These are phyloP conservation scores for Phragmites australis DNA, from an alignment of 176 grass and related monocot species.

Conservation along the genomic window DNA sequence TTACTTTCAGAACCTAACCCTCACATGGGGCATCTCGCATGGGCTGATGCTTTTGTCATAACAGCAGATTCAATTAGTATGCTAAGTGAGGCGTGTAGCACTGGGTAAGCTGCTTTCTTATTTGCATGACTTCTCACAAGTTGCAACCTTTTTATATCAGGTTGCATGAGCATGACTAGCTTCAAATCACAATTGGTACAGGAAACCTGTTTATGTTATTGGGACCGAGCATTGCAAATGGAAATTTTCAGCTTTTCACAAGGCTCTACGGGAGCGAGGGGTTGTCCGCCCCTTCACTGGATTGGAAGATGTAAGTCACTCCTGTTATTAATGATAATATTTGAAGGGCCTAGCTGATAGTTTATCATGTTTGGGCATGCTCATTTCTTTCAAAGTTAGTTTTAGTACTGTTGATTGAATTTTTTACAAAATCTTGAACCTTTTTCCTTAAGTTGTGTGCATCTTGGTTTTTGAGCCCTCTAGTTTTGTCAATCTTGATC, in stretches of 20 bases:
- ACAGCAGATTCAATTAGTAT: constrained; percentile 90
- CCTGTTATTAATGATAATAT: constrained; percentile 7
- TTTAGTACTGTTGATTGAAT: background rate
- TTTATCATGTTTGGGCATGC: background rate
- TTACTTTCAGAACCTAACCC: constrained; percentile 75
- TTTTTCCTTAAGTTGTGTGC: background rate
- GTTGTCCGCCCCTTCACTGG: constrained; percentile 77
- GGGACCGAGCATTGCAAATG: constrained; percentile 86
- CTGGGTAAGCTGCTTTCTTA: constrained; percentile 53
- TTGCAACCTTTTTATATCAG: background rate
- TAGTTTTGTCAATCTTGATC: background rate
- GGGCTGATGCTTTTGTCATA: constrained; percentile 95
- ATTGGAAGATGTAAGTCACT: constrained; percentile 83
- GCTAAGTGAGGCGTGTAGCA: constrained; percentile 96
- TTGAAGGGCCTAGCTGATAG: background rate
- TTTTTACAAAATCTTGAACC: constrained; percentile 2
- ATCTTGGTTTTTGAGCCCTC: background rate
- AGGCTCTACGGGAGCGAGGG: constrained; percentile 69
- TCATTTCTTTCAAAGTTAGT: constrained; percentile 1
- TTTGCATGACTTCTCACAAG: constrained; percentile 3
- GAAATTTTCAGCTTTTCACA: constrained; percentile 93
- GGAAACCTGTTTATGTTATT: constrained; percentile 93
- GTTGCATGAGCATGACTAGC: constrained; percentile 23
- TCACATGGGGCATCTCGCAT: constrained; percentile 91
- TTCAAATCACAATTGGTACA: constrained; percentile 45